phyloP scores from a whole-genome alignment of 306 rosid genomes.

The Citrullus mucosospermus region DNA sequence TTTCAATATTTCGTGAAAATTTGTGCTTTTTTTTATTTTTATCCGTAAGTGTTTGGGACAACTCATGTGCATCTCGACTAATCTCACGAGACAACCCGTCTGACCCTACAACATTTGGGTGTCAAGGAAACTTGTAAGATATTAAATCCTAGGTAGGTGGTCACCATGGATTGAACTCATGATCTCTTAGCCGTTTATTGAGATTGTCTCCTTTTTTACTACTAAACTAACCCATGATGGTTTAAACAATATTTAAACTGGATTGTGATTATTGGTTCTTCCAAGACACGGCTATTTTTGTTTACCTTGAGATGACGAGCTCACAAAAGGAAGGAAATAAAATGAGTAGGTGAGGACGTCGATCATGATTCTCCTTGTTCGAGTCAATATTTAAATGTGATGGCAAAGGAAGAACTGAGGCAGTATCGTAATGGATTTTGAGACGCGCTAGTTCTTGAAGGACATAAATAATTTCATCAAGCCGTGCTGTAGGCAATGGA shows the following conservation, averaged over 20 bases:
- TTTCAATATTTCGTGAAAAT: not conserved
- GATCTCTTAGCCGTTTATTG: too few species aligned
- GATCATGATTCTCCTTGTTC: conserved; percentile 24
- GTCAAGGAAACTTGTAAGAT: too few species aligned
- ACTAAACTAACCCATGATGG: too few species aligned
- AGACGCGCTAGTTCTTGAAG: conserved; percentile 65
- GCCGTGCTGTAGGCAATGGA: conserved; percentile 73
- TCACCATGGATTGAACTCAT: too few species aligned
- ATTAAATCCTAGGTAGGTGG: too few species aligned
- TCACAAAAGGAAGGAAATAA: conserved; percentile 82
- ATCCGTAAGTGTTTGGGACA: too few species aligned
- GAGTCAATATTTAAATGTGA: conserved; percentile 41
- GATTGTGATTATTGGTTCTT: not conserved
- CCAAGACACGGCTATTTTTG: not conserved
- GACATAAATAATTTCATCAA: conserved; percentile 59
- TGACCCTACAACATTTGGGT: too few species aligned
- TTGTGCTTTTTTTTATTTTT: not conserved
- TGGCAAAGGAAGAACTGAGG: conserved; percentile 49
- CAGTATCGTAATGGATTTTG: conserved; percentile 52
- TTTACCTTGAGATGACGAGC: conserved; percentile 73
- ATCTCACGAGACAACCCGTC: too few species aligned
- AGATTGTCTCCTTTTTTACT: too few species aligned
- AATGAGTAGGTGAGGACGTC: conserved; percentile 58
- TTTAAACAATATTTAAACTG: not conserved
- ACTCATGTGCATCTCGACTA: too few species aligned